Base-by-base conservation (phyloP, 2,329 filamentous ascomycete genomes). In the Emericellopsis cladophorae region DNA sequence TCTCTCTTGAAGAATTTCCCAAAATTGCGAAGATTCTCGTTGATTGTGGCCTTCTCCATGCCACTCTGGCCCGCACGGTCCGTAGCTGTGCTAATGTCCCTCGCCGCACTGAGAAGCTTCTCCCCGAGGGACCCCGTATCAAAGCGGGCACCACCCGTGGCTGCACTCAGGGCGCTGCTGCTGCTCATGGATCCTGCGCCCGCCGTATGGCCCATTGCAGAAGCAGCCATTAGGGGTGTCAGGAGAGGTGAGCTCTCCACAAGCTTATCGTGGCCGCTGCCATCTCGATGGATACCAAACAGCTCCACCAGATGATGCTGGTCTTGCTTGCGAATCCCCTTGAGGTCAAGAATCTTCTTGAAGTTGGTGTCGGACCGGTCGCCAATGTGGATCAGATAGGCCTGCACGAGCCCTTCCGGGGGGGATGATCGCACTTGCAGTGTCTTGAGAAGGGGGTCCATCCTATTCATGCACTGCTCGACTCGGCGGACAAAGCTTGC, bases 291-390 rank as follows among this genome's bases (percentile, higher is more conserved):
- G 40, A 81, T 70, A 35, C 62, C 62, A 64, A 95, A 96, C 4
- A 96, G 72, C 58, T 98, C 92, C 29, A 95, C 65, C 2, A 96
- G 77, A 46, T 86, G 78, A 3, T 74, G 65, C 54, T 95, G 85
- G 45, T 98, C 92, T 45, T 76, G 69, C 55, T 88, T 90, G 46
- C 82, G 76, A 44, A 98, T 82, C 37, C 92, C 92, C 61, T 98
- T 98, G 47, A 98, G 73, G 39, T 98, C 92, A 36, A 98, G 77
- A 44, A 98, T 84, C 64, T 95, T 96, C 56, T 81, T 81, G 74
- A 98, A 98, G 63, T 98, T 98, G 53, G 78, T 76, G 57, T 96
- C 92, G 47, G 84, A 94, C 42, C 84, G 81, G 67, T 98, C 92
- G 49, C 79, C 88, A 48, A 98, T 92, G 63, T 96, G 92, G 59